Conservation (phyloP, 352 stramenopile genomes). For the Halophytophthora batemanensis region DNA sequence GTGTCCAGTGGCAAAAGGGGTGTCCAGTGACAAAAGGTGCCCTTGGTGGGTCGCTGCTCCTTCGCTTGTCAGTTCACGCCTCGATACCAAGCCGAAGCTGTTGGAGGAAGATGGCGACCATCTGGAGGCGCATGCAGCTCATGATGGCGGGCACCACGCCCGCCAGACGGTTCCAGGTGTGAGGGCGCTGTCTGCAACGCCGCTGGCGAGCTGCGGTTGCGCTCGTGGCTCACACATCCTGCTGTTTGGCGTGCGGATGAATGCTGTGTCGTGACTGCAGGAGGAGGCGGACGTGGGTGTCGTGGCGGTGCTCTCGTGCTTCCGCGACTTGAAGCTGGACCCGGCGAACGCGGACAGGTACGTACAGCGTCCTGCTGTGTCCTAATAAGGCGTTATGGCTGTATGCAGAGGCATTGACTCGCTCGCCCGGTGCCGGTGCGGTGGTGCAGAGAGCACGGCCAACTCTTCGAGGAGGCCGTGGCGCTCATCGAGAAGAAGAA, state of each 20-base stretch:
- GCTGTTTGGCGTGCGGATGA: not conserved
- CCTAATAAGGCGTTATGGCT: not conserved
- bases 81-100: not conserved
- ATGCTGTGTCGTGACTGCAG: conserved; percentile 21
- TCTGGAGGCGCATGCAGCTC: conserved; percentile 76
- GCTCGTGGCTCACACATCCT: not conserved
- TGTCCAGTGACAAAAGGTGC: no score
- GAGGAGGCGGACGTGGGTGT: conserved; percentile 81
- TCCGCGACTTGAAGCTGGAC: conserved; percentile 59
- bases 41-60: no score
- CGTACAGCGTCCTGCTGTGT: not conserved
- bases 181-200: not conserved
- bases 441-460: conserved; percentile 47
- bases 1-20: no score
- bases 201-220: not conserved
- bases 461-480: conserved; percentile 78
- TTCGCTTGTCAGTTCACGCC: conserved; percentile 1
- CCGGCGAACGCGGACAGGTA: conserved; percentile 47
- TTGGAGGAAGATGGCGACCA: conserved; percentile 41
- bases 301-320: conserved; percentile 75
- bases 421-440: not conserved
- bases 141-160: conserved; percentile 74
- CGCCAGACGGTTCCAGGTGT: conserved; percentile 78
- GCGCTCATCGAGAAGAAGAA: conserved; percentile 67
- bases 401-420: not conserved